Evolutionary conservation across 208 protist species (phyloP).

Genomic region (Wallacemonas sp.): DNA sequence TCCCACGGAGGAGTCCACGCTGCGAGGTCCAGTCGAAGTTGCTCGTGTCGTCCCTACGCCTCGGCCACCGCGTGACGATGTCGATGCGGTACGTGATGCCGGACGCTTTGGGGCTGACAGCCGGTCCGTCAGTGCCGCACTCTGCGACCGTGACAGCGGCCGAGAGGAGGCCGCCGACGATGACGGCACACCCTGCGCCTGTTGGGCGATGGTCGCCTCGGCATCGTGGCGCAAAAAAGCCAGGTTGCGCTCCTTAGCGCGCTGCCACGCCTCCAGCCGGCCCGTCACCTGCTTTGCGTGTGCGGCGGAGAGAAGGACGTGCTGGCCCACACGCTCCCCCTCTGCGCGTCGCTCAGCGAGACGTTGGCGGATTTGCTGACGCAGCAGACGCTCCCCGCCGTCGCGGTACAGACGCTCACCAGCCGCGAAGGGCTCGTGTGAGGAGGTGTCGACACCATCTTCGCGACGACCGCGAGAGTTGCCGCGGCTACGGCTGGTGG

Average conservation of each 20-base stretch:
- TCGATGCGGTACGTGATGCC: too few species aligned
- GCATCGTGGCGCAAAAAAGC: conserved; percentile 30
- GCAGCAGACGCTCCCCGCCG: conserved; percentile 65
- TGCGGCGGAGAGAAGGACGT: conserved; percentile 30
- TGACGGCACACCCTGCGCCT: too few species aligned
- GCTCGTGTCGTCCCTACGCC: not conserved
- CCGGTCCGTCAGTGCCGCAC: not conserved
- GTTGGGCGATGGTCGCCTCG: too few species aligned
- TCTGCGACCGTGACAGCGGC: conserved; percentile 4
- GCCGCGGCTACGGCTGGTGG: not conserved
- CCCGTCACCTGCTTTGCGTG: conserved; percentile 33
- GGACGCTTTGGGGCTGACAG: not conserved
- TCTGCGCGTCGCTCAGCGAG: conserved; percentile 31
- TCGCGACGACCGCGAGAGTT: conserved; percentile 4
- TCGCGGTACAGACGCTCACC: conserved; percentile 80
- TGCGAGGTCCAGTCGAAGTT: not conserved
- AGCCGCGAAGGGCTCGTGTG: conserved; percentile 50
- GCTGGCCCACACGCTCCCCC: conserved; percentile 41
- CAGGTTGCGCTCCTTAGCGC: conserved; percentile 30
- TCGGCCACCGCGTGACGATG: too few species aligned
- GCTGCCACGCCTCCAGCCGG: conserved; percentile 62
- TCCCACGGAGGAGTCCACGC: not conserved
- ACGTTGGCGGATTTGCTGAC: conserved; percentile 72
- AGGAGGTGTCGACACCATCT: conserved; percentile 1
- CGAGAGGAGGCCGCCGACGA: not conserved